phyloP scores from a whole-genome alignment of 2,329 filamentous ascomycete genomes.

The Diplodia intermedia region DNA sequence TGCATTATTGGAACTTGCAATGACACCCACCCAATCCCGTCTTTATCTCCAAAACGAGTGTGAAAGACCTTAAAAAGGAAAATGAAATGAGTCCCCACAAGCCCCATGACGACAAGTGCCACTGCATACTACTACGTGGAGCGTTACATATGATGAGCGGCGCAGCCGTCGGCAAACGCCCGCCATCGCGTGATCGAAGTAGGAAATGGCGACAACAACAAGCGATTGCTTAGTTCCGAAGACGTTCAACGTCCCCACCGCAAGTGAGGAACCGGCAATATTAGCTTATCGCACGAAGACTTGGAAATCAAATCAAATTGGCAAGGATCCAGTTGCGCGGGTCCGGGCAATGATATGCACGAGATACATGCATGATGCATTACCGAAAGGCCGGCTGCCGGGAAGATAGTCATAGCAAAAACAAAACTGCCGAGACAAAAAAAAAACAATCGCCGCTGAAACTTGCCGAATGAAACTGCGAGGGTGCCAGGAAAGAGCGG shows the following conservation, averaged over 20 bases:
- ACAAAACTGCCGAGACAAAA: too few relatives aligned
- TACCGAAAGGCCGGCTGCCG: not conserved
- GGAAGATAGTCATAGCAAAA: too few relatives aligned
- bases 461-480: not conserved
- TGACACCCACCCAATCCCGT: not conserved
- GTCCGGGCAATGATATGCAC: not conserved
- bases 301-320: too few relatives aligned
- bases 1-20: too few relatives aligned
- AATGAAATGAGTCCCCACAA: not conserved
- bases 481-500: not conserved
- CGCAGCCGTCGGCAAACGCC: not conserved
- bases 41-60: not conserved
- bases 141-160: not conserved
- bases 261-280: not conserved
- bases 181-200: conserved; percentile 17
- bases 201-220: conserved; percentile 28
- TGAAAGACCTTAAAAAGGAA: not conserved
- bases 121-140: too few relatives aligned
- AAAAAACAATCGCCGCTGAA: not conserved
- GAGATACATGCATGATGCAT: not conserved
- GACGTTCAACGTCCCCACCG: not conserved
- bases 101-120: not conserved
- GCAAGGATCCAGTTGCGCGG: not conserved
- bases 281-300: not conserved
- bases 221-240: not conserved